Evolutionary conservation across 2,329 filamentous ascomycete species (phyloP).

Genomic region (Diaporthe ampelina): DNA sequence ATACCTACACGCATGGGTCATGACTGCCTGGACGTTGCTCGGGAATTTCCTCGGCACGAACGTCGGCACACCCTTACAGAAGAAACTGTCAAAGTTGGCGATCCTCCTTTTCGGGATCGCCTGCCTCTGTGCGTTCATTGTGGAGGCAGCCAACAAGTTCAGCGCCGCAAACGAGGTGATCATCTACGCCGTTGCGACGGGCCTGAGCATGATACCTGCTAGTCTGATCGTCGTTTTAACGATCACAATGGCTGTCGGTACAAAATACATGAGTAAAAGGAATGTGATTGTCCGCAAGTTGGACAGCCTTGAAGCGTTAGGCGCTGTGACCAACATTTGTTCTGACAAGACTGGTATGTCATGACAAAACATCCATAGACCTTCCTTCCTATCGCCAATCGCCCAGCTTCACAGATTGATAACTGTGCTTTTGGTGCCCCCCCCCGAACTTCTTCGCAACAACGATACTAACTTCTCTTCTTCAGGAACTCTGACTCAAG

Average conservation of each 20-base stretch:
- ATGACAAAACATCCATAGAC: too few species aligned
- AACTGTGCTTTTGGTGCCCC: too few species aligned
- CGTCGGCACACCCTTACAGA: not conserved
- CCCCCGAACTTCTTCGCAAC: not conserved
- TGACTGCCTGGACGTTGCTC: not conserved
- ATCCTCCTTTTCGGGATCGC: not conserved
- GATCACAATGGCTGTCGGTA: not conserved
- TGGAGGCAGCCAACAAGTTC: not conserved
- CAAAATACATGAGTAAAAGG: not conserved
- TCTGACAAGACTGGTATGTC: not conserved
- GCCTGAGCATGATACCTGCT: not conserved
- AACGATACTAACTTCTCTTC: not conserved
- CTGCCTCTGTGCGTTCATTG: not conserved
- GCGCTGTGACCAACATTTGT: not conserved
- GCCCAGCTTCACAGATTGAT: too few species aligned
- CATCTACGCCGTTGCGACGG: not conserved
- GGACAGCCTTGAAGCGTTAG: not conserved
- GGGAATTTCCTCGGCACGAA: not conserved
- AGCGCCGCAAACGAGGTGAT: not conserved
- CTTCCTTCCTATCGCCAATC: too few species aligned
- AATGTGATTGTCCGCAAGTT: not conserved
- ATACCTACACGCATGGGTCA: not conserved
- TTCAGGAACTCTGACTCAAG: not conserved
- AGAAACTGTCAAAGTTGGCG: not conserved
- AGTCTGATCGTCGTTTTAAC: not conserved